These are phyloP conservation scores for Claviceps fusiformis DNA, from an alignment of 2,329 filamentous ascomycete species.

Conservation along the genomic window DNA sequence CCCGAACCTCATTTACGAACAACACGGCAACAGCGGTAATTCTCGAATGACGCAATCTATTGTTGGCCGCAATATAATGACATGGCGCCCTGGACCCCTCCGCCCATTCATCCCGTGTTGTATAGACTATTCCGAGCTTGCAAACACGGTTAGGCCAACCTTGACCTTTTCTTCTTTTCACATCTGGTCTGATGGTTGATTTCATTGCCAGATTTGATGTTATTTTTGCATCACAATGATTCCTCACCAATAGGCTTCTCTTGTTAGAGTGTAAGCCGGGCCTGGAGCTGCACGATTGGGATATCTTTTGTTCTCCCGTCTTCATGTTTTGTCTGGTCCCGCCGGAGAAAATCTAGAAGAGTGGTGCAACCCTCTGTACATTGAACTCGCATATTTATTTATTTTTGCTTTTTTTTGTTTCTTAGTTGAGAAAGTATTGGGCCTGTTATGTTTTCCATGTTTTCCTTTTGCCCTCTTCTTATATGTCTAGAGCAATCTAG, in stretches of 20 bases:
- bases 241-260: slow-evolving; percentile 10
- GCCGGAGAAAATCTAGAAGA: background rate
- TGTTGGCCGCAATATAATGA: background rate
- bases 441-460: too few species aligned
- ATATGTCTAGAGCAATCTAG: slow-evolving; percentile 9
- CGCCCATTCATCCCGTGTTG: background rate
- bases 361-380: background rate
- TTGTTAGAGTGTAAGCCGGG: background rate
- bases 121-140: slow-evolving; percentile 6
- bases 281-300: slow-evolving; percentile 5
- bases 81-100: background rate
- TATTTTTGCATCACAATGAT: slow-evolving; percentile 7
- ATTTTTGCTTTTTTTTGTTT: background rate
- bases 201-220: background rate
- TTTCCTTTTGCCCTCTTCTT: too few species aligned
- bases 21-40: background rate
- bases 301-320: slow-evolving; percentile 13
- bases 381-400: background rate
- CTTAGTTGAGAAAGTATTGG: too few species aligned
- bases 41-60: background rate
- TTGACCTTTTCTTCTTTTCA: slow-evolving; percentile 8
- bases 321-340: background rate
- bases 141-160: slow-evolving; percentile 9
- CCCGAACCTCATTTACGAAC: background rate
- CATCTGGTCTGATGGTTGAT: background rate